These are phyloP conservation scores for Gentiana dahurica DNA, from an alignment of 257 asterid species.

Conservation along the genomic window DNA sequence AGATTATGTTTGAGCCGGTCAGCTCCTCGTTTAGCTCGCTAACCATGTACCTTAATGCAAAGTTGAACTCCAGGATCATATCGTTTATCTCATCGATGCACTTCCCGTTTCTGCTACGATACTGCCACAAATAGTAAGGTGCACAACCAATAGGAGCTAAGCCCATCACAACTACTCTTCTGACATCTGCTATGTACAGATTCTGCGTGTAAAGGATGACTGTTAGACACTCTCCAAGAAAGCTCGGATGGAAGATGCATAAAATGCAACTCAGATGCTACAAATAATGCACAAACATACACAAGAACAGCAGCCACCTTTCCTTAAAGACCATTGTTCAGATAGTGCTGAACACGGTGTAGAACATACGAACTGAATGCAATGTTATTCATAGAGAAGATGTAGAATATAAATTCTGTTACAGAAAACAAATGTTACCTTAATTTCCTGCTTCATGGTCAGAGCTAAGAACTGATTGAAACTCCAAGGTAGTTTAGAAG, in stretches of 20 bases:
- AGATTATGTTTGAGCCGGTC: conserved; percentile 43
- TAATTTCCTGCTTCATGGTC: conserved; percentile 60
- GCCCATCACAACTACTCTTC: conserved; percentile 86
- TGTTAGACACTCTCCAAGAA: no score
- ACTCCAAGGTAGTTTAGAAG: conserved; percentile 69
- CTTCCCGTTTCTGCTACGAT: conserved; percentile 3
- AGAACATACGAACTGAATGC: background rate
- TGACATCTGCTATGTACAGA: conserved; percentile 62
- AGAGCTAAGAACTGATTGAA: conserved; percentile 71
- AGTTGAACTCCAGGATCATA: conserved; percentile 21
- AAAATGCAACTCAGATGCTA: background rate
- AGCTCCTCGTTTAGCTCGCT: conserved; percentile 58
- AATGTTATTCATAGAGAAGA: background rate
- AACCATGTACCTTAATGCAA: conserved; percentile 63
- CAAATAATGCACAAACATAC: background rate
- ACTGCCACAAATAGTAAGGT: conserved; percentile 8
- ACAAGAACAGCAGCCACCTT: background rate
- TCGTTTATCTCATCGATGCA: conserved; percentile 3
- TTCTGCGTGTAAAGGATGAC: conserved; percentile 36
- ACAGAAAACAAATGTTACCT: conserved; percentile 29
- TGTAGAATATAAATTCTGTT: background rate
- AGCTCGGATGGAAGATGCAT: no score
- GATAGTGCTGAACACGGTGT: background rate
- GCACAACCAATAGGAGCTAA: conserved; percentile 47
- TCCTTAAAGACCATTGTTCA: background rate